Base-by-base conservation (phyloP, 1,139 yeast species). In the Magnusiomyces magnusii region DNA sequence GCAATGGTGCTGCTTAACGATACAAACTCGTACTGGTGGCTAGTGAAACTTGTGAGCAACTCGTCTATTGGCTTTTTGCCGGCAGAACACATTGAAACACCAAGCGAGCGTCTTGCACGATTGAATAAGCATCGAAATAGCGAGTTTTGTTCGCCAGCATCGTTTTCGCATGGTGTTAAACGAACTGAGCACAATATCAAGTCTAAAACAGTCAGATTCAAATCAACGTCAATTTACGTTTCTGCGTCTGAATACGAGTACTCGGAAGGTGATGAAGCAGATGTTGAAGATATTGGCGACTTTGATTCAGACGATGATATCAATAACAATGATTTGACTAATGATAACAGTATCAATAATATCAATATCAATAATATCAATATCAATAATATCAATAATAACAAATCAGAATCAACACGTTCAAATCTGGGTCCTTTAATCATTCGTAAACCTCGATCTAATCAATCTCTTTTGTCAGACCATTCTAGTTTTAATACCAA, bases 1-100 rank as follows among this genome's bases (percentile, higher is more conserved):
- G 85, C 96, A 0, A 93, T 95, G 62, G 77, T 82, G 54, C 75
- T 93, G 42, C 75, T 93, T 44, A 92, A 91, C 68, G 99, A 93
- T 69, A 85, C 87, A 60, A 97, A 93, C 72, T 82, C 90, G 61
- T 93, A 93, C 75, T 93, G 99, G 99, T 93, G 99, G 99, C 76
- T 92, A 17, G 92, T 93, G 31, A 80, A 85, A 61, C 83, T 89
- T 65, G 78, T 85, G 60, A 78, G 79, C 54, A 90, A 86, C 69
- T 67, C 72, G n/a, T 59, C 71, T 17, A 75, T 91, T 58, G 99
- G 98, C 2, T 95, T 92, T 75, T 95, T 95, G 1, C 99, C 99
- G 0, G 98, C 98, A 0, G 99, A 93, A 71, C 86, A 95, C 63
- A 76, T 93, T 53, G 99, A 93, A 72, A 89, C 97, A 0, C 91